Evolutionary conservation across 2,329 filamentous ascomycete genomes (phyloP).

Genomic region (Colletotrichum lini): DNA sequence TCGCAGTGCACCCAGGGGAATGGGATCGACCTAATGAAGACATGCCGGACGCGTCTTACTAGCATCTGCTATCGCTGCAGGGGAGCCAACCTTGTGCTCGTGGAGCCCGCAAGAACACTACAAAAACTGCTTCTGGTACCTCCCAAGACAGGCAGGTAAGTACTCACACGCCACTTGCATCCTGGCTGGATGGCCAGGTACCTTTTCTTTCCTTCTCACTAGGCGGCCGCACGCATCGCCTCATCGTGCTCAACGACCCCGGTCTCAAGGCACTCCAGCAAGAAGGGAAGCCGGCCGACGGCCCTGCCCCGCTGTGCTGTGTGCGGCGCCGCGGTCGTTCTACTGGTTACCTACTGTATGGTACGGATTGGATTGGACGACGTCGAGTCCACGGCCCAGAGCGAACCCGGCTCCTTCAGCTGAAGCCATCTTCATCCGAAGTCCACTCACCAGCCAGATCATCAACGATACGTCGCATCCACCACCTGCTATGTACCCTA

Average conservation of each 20-base stretch:
- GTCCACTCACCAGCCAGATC: neutral
- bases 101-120: constrained; percentile 30
- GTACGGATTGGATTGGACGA: constrained; percentile 14
- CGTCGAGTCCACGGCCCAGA: constrained; percentile 4
- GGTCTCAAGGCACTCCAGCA: neutral
- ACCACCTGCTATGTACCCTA: neutral
- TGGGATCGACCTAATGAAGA: constrained; percentile 43
- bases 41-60: constrained; percentile 44
- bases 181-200: constrained; percentile 26
- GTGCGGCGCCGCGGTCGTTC: constrained; percentile 7
- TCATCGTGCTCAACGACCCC: constrained; percentile 13
- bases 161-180: constrained; percentile 37
- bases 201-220: constrained; percentile 10
- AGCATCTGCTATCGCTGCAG: constrained; percentile 42
- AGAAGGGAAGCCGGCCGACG: neutral
- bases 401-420: neutral
- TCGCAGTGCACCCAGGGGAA: constrained; percentile 42
- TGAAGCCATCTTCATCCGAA: constrained; percentile 23
- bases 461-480: constrained; percentile 7
- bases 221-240: neutral
- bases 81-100: constrained; percentile 36
- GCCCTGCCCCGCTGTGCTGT: constrained; percentile 1
- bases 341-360: constrained; percentile 12
- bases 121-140: constrained; percentile 20
- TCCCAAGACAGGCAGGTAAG: constrained; percentile 37